Evolutionary conservation across 768 basidiomycete genomes (phyloP).

Genomic region (Suillus americanus): DNA sequence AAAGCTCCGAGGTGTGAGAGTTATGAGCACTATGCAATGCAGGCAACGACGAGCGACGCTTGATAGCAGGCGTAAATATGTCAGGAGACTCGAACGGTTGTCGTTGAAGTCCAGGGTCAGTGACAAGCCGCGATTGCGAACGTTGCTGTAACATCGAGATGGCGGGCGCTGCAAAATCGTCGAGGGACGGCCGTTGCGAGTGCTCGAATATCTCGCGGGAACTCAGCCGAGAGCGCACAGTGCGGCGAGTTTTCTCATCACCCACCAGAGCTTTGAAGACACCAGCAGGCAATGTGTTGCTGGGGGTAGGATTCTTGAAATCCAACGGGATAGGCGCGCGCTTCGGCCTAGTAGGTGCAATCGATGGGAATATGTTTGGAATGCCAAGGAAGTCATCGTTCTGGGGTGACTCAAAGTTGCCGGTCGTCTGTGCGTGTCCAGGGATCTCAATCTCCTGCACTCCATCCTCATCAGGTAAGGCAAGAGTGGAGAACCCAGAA

Average conservation of each 20-base stretch:
- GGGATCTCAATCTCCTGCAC: constrained; percentile 10
- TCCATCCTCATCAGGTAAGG: constrained; percentile 24
- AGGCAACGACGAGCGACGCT: constrained; percentile 59
- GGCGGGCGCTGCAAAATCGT: constrained; percentile 66
- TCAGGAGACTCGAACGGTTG: constrained; percentile 34
- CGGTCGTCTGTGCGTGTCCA: constrained; percentile 10
- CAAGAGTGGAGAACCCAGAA: constrained; percentile 52
- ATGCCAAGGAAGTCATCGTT: constrained; percentile 13
- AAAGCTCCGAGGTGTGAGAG: constrained; percentile 44
- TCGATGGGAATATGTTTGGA: constrained; percentile 11
- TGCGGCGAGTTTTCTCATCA: constrained; percentile 68
- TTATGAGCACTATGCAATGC: constrained; percentile 47
- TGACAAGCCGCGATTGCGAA: constrained; percentile 54
- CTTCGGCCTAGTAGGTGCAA: constrained; percentile 39
- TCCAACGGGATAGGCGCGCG: constrained; percentile 80
- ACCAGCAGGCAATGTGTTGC: constrained; percentile 81
- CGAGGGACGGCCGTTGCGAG: constrained; percentile 68
- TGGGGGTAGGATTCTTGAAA: constrained; percentile 63
- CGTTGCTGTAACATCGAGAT: constrained; percentile 64
- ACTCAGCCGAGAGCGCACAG: constrained; percentile 73
- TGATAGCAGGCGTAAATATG: constrained; percentile 41
- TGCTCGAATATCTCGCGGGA: constrained; percentile 76
- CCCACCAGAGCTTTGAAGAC: constrained; percentile 76
- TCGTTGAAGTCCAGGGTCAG: constrained; percentile 51
- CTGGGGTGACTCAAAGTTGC: constrained; percentile 12